Evolutionary conservation across 1,139 yeast species (phyloP).

Genomic region (Saccharomycopsis hybrid): DNA sequence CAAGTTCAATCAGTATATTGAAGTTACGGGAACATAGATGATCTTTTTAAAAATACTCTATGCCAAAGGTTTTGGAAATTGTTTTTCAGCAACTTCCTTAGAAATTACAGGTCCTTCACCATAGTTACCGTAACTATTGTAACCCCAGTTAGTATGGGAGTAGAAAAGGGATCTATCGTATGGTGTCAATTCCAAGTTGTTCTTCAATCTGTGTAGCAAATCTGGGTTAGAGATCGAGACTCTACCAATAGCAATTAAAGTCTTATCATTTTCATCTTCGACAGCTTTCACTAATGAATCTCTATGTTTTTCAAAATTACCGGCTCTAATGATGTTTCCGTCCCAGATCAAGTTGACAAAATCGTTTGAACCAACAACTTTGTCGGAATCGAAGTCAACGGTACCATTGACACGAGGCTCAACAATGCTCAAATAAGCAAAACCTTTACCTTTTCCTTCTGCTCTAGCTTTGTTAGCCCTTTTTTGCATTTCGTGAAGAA

Average conservation of each 20-base stretch:
- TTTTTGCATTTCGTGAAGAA: conserved; percentile 33
- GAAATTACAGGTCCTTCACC: not conserved
- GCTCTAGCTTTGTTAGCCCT: no score
- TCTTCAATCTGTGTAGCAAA: conserved; percentile 34
- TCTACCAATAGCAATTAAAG: conserved; percentile 42
- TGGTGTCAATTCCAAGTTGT: conserved; percentile 28
- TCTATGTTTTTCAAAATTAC: conserved; percentile 27
- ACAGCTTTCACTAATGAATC: conserved; percentile 23
- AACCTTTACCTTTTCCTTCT: conserved; percentile 25
- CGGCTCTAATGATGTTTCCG: conserved; percentile 36
- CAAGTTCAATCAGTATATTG: no score
- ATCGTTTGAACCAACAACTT: conserved; percentile 23
- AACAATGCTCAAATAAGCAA: conserved; percentile 38
- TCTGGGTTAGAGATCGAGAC: conserved; percentile 46
- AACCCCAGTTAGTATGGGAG: conserved; percentile 27
- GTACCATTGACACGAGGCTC: conserved; percentile 32
- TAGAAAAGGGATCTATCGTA: conserved; percentile 34
- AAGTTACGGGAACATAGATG: no score
- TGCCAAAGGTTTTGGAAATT: conserved; percentile 3
- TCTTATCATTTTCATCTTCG: conserved; percentile 31
- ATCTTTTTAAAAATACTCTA: no score
- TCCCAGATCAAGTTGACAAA: conserved; percentile 32
- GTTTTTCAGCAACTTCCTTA: conserved; percentile 2
- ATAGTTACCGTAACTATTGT: conserved; percentile 10
- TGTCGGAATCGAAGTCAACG: conserved; percentile 1